Percentiles rank a stretch among this genome's conserved stretches.
Evolutionary conservation across 805 yeast species (phyloP).

Genomic region (Scheffersomyces lignosus): DNA sequence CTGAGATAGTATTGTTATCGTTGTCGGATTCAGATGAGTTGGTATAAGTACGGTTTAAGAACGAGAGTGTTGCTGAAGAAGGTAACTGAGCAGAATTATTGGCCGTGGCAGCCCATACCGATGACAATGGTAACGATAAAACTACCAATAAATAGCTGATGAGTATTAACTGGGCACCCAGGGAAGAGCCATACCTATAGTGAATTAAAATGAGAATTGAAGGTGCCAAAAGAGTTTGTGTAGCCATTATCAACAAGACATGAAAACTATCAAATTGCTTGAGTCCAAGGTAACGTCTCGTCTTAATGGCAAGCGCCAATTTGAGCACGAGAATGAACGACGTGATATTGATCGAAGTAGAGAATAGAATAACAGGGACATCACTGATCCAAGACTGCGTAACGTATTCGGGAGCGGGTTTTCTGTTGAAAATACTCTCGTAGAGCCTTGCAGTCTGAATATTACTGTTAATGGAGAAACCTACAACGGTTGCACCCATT

Average conservation of each 20-base stretch:
- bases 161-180: conserved; percentile 36
- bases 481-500: conserved; percentile 56
- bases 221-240: conserved; percentile 82
- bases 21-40: background rate
- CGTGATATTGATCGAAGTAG: conserved; percentile 65
- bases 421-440: conserved; percentile 9
- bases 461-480: conserved; percentile 57
- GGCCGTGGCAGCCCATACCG: conserved; percentile 84
- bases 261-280: conserved; percentile 83
- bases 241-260: conserved; percentile 73
- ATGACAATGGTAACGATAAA: conserved; percentile 74
- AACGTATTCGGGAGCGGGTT: background rate
- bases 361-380: conserved; percentile 62
- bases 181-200: conserved; percentile 34
- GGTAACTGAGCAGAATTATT: conserved; percentile 41
- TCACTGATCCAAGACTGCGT: conserved; percentile 40
- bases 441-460: conserved; percentile 42
- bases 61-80: conserved; percentile 12
- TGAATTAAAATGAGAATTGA: conserved; percentile 63
- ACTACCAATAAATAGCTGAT: conserved; percentile 64
- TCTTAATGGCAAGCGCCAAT: conserved; percentile 63
- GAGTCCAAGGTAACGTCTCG: conserved; percentile 75
- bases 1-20: conserved; percentile 2
- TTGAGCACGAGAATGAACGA: conserved; percentile 64
- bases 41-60: background rate